Evolutionary conservation across 2,329 filamentous ascomycete genomes (phyloP).

Genomic region (Trichophyton schoenleinii): DNA sequence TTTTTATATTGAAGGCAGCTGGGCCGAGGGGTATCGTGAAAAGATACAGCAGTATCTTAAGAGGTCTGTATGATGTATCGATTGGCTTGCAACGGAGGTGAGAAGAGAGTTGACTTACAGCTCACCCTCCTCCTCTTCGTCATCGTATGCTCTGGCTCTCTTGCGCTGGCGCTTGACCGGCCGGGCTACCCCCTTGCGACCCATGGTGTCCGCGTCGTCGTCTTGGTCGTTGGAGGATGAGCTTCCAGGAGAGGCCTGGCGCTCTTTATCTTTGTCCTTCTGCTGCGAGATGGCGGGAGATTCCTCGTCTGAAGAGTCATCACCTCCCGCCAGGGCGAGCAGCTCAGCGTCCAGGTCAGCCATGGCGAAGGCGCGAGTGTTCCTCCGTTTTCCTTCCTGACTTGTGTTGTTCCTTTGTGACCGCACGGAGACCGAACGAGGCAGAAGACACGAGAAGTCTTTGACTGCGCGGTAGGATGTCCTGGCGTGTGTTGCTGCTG

Average conservation of each 20-base stretch:
- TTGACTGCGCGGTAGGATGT: too few relatives aligned
- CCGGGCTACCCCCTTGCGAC: slow-evolving; percentile 36
- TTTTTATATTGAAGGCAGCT: not conserved
- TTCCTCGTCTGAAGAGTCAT: slow-evolving; percentile 40
- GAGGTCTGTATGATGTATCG: not conserved
- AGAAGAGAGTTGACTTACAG: slow-evolving; percentile 47
- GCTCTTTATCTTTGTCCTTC: slow-evolving; percentile 22
- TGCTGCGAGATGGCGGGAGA: slow-evolving; percentile 43
- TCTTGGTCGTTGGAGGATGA: slow-evolving; percentile 40
- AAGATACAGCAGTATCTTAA: not conserved
- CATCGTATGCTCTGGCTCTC: slow-evolving; percentile 42
- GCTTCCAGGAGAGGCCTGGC: slow-evolving; percentile 32
- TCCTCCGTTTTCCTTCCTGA: too few relatives aligned
- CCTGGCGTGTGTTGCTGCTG: too few relatives aligned
- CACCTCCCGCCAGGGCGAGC: slow-evolving; percentile 78
- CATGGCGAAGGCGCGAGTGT: slow-evolving; percentile 40
- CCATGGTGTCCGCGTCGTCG: slow-evolving; percentile 33
- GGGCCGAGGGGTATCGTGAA: not conserved
- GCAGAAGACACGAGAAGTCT: too few relatives aligned
- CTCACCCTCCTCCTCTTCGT: slow-evolving; percentile 65
- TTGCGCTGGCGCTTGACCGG: slow-evolving; percentile 21
- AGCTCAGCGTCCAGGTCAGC: slow-evolving; percentile 87
- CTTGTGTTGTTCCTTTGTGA: too few relatives aligned
- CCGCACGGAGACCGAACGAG: too few relatives aligned
- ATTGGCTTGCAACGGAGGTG: slow-evolving; percentile 3